Evolutionary conservation across 1,284 basidiomycete genomes (phyloP).

Genomic region (Termitomyces sp.): DNA sequence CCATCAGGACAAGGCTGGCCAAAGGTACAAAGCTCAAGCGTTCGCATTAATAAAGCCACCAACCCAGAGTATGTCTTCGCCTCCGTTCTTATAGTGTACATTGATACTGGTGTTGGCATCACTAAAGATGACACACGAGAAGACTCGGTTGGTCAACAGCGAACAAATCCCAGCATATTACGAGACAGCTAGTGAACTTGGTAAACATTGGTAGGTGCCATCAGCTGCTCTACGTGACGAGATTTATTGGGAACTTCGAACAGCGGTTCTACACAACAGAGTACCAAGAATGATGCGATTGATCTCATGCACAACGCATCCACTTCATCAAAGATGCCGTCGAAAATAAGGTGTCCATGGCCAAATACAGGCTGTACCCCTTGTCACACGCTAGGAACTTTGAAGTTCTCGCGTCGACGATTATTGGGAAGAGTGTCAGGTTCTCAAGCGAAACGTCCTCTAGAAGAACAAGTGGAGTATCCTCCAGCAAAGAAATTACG

Average conservation of each 20-base stretch:
- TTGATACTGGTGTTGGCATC: not conserved
- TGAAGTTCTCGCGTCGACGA: not conserved
- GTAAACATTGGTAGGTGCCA: not conserved
- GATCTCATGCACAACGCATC: too few relatives aligned
- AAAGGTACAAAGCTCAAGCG: not conserved
- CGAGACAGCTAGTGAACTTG: not conserved
- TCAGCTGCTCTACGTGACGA: not conserved
- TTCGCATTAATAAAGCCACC: not conserved
- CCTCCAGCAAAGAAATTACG: not conserved
- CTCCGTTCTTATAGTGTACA: not conserved
- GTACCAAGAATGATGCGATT: not conserved
- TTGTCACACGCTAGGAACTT: too few relatives aligned
- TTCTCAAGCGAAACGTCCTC: not conserved
- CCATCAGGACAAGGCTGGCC: not conserved
- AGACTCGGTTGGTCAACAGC: not conserved
- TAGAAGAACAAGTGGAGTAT: not conserved
- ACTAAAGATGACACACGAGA: not conserved
- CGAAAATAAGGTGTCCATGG: not conserved
- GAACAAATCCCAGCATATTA: not conserved
- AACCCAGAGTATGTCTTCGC: not conserved
- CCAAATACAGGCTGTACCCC: not conserved
- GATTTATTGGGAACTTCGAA: not conserved
- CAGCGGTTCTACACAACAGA: not conserved
- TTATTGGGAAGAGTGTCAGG: not conserved
- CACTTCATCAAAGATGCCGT: not conserved